These are phyloP conservation scores for Amanita polypyramis DNA, from an alignment of 768 basidiomycete species.

Conservation along the genomic window DNA sequence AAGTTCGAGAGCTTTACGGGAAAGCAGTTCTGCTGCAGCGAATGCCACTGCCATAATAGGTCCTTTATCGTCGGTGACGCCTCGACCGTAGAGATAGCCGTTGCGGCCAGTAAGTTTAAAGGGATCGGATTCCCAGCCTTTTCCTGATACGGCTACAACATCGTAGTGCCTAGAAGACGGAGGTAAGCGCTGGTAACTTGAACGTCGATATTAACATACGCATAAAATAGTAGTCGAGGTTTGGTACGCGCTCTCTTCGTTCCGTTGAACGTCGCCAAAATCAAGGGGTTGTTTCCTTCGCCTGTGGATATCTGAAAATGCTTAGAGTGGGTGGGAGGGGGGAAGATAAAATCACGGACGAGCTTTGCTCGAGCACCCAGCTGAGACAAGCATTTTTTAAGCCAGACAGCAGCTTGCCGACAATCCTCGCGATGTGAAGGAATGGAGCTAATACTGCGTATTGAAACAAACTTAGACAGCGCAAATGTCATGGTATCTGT, in stretches of 20 bases:
- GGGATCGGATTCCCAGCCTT: slow-evolving; percentile 78
- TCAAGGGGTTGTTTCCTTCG: slow-evolving; percentile 75
- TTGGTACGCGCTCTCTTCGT: slow-evolving; percentile 45
- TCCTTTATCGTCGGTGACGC: slow-evolving; percentile 93
- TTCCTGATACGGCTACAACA: slow-evolving; percentile 71
- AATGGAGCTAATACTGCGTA: slow-evolving; percentile 74
- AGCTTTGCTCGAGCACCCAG: slow-evolving; percentile 78
- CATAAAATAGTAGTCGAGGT: slow-evolving; percentile 84
- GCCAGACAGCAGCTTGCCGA: slow-evolving; percentile 87
- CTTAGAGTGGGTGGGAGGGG: background rate
- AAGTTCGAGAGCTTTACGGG: slow-evolving; percentile 61
- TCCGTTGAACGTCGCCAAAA: slow-evolving; percentile 80
- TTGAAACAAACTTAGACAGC: slow-evolving; percentile 76
- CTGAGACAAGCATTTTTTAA: slow-evolving; percentile 80
- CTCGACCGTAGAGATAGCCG: slow-evolving; percentile 84
- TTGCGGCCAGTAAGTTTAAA: slow-evolving; percentile 76
- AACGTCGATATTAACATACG: slow-evolving; percentile 31
- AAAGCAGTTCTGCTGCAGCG: slow-evolving; percentile 76
- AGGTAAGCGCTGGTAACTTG: background rate
- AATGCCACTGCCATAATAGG: slow-evolving; percentile 87
- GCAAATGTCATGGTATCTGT: slow-evolving; percentile 72
- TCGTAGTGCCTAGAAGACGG: slow-evolving; percentile 75
- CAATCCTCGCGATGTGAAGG: slow-evolving; percentile 73
- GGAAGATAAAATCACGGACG: slow-evolving; percentile 27
- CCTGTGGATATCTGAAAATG: slow-evolving; percentile 57